Percentiles rank a stretch among this genome's conserved stretches.
Conservation (phyloP, 768 basidiomycete species). For the Amanita exitialis region DNA sequence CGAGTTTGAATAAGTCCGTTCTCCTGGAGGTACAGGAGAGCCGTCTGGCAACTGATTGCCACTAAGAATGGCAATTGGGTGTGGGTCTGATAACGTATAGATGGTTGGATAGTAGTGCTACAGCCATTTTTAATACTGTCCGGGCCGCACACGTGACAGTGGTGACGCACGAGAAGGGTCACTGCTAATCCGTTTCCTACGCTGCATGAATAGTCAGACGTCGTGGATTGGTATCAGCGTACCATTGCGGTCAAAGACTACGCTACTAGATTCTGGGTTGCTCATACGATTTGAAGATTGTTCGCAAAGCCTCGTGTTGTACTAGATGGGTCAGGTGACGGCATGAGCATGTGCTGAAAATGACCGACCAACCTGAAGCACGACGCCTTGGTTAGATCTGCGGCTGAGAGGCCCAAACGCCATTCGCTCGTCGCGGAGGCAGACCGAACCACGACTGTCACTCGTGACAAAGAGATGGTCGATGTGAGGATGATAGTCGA, state of each 20-base stretch:
- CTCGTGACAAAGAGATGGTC: conserved; percentile 62
- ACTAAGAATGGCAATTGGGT: conserved; percentile 62
- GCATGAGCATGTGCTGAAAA: neutral
- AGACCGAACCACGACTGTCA: conserved; percentile 47
- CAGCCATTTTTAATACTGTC: conserved; percentile 10
- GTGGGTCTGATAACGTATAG: conserved; percentile 54
- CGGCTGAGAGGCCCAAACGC: conserved; percentile 47
- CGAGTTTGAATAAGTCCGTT: conserved; percentile 55
- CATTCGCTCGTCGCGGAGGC: conserved; percentile 65
- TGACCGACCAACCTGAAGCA: conserved; percentile 32
- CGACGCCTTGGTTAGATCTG: conserved; percentile 41
- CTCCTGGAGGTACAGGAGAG: conserved; percentile 29
- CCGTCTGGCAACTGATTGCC: conserved; percentile 49
- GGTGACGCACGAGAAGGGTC: conserved; percentile 45
- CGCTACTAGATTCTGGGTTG: conserved; percentile 60
- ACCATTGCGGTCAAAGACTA: conserved; percentile 64
- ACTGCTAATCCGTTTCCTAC: conserved; percentile 56
- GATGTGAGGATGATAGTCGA: conserved; percentile 58
- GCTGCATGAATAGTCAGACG: neutral
- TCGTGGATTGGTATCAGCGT: conserved; percentile 8
- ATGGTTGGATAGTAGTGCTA: conserved; percentile 67
- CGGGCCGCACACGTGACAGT: neutral
- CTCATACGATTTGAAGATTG: conserved; percentile 26
- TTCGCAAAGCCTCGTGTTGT: conserved; percentile 34
- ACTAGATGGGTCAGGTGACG: conserved; percentile 16